phyloP scores from a whole-genome alignment of 371 early-diverging fungal genomes.

The Capillidium rhysosporum region DNA sequence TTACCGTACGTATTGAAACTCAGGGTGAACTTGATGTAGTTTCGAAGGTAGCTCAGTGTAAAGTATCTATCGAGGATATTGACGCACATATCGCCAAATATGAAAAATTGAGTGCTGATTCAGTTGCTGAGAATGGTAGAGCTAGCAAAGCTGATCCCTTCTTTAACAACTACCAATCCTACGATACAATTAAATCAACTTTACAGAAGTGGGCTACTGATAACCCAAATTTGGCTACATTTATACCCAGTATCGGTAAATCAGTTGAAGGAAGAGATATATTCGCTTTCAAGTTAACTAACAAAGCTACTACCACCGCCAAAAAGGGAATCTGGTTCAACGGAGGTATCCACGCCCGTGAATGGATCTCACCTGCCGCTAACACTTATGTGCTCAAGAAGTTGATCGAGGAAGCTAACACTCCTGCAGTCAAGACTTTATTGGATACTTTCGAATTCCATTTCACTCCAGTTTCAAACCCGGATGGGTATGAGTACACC shows the following conservation, averaged over 20 bases:
- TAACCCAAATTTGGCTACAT: background rate
- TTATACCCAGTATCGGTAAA: constrained; percentile 4
- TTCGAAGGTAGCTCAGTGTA: background rate
- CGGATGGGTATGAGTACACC: constrained; percentile 35
- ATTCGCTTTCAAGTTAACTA: background rate
- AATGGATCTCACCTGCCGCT: constrained; percentile 7
- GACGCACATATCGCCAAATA: background rate
- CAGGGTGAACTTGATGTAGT: background rate
- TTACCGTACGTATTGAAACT: background rate
- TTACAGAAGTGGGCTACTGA: background rate
- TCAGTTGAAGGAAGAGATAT: constrained; percentile 2
- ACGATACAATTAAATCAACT: background rate
- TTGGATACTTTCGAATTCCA: constrained; percentile 21
- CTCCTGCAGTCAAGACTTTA: constrained; percentile 1
- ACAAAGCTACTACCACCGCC: background rate
- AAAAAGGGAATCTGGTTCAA: constrained; percentile 4
- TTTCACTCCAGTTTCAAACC: constrained; percentile 31
- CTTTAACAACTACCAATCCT: background rate
- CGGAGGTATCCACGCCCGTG: constrained; percentile 5
- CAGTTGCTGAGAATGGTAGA: background rate
- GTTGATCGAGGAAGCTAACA: background rate
- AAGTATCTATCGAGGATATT: background rate
- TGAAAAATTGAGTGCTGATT: background rate
- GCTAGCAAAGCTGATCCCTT: background rate
- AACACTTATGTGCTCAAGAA: background rate